Evolutionary conservation across 495 filamentous ascomycete species (phyloP), one percentile per base, ranked within the genome.

Genomic region (Lophium mytilinum): DNA sequence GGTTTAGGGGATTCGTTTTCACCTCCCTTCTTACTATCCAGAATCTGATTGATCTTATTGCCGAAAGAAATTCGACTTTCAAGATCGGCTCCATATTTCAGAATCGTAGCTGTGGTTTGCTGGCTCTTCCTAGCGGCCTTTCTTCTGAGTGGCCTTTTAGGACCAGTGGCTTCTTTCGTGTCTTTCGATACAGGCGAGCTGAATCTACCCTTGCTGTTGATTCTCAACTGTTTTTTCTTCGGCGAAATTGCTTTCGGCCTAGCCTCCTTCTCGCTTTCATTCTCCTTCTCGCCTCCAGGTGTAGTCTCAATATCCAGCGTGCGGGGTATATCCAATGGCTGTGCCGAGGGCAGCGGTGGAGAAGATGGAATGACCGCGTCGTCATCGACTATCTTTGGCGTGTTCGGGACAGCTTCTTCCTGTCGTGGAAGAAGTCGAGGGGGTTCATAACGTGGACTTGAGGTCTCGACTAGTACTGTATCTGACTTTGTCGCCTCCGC

Each of bases 151-250:
- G 54, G 72, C 43, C 59, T 68, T 34, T 63, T 70, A 21, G 9
- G 64, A 41, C 42, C 52, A 3, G 43, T n/a, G 4, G 37, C 9
- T 24, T 33, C 39, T 11, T 55, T 64, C 4, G 60, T 30, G 8
- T 54, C 15, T 48, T 48, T 48, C 15, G 49, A 12, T 66, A 65
- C 40, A 14, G 81, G 76, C 0, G 81, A 83, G 35, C 77, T 74
- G n/a, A 84, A 70, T 49, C 76, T 79, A n/a, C 81, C 82, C 60
- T 80, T 80, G 1, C 73, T 56, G 60, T 78, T 79, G 17, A 84
- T 58, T 59, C 74, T 78, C 17, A 84, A 63, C n/a, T 73, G 73
- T 62, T 78, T 82, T 33, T 56, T 63, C 48, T 56, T 59, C 17
- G 61, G 56, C 41, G 15, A 9, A 9, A 19, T 15, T 45, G 6